A percentile compares a stretch with the other conserved stretches of the same genome.
These are phyloP conservation scores for Phenoliferia sp. DNA, from an alignment of 1,284 basidiomycete species.

Conservation along the genomic window DNA sequence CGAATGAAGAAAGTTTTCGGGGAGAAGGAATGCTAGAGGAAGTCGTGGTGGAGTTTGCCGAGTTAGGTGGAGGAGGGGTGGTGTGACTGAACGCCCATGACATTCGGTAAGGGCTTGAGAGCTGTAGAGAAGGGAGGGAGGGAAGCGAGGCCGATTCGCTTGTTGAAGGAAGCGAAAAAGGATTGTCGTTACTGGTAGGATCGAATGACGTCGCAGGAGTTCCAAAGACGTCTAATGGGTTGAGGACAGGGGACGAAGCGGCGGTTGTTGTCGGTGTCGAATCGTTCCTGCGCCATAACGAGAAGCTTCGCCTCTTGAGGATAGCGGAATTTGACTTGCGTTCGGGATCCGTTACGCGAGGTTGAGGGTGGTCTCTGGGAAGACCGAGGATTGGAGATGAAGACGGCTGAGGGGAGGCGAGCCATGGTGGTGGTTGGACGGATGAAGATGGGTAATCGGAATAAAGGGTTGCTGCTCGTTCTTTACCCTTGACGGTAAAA, in stretches of 20 bases:
- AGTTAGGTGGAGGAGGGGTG: too few relatives aligned
- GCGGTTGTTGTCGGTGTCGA: background rate
- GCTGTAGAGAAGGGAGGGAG: background rate
- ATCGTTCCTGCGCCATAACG: background rate
- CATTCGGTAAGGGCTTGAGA: background rate
- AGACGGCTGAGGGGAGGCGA: background rate
- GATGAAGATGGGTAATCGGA: too few relatives aligned
- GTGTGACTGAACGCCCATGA: conserved; percentile 9
- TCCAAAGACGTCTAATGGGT: background rate
- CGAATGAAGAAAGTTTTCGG: too few relatives aligned
- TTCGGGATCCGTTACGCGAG: background rate
- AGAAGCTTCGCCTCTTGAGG: background rate
- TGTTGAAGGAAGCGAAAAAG: too few relatives aligned
- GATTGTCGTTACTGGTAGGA: too few relatives aligned
- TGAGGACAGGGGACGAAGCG: background rate
- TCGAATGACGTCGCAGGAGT: too few relatives aligned
- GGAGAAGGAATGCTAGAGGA: background rate
- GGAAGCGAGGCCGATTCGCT: too few relatives aligned
- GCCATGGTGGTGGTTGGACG: background rate
- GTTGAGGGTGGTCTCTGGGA: background rate
- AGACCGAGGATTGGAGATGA: background rate
- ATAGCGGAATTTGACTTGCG: background rate
- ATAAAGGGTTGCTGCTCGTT: background rate
- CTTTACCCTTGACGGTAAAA: background rate
- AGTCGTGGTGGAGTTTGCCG: background rate